Base-by-base conservation (phyloP, 441 rosid species). In the Capsella rubella region DNA sequence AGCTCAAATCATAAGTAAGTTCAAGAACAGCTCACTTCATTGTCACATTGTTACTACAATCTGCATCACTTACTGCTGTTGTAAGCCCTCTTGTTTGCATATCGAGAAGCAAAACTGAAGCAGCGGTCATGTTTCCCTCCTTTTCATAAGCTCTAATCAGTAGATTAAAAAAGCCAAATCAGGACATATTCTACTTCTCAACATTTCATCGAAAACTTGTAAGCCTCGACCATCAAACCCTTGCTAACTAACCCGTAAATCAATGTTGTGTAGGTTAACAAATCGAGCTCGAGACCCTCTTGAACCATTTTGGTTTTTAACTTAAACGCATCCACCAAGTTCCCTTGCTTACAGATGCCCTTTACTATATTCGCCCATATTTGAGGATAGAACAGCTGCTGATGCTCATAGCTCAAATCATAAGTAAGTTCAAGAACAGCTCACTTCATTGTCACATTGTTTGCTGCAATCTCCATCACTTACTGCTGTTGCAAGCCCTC, bases 161-260 rank as follows among this genome's bases (percentile, higher is more conserved):
- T 11, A 82, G 59, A 78, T 74, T 78, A 54, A 77, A 80, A 59
- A 80, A 64, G 64, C 74, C 8, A 71, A 69, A 74, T 82, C 85
- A 52, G 83, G 82, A 16, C 42, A 32, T 6, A 80, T 60, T 64
- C 68, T 71, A 5, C 42, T 77, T 67, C 66, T 77, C 76, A 82
- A 29, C 83, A 82, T 77, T 8, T 77, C 85, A 3, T 77, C 78
- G 2, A 82, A 80, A 40, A 80, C 76, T 57, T 82, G 83, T 51
- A 74, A 18, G 85, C 85, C 46, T 82, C 85, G 1, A 80, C 64
- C 79, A 82, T 80, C 66, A 82, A 68, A 12, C 82, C 80, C 47
- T 82, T 82, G 39, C 53, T 67, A 50, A 74, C 67, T 72, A 80
- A 72, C 46, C 83, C 85, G 13, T 63, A 71, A 75, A 82, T 64